These are phyloP conservation scores for Casuarina equisetifolia DNA, from an alignment of 306 rosid genomes.

Conservation along the genomic window DNA sequence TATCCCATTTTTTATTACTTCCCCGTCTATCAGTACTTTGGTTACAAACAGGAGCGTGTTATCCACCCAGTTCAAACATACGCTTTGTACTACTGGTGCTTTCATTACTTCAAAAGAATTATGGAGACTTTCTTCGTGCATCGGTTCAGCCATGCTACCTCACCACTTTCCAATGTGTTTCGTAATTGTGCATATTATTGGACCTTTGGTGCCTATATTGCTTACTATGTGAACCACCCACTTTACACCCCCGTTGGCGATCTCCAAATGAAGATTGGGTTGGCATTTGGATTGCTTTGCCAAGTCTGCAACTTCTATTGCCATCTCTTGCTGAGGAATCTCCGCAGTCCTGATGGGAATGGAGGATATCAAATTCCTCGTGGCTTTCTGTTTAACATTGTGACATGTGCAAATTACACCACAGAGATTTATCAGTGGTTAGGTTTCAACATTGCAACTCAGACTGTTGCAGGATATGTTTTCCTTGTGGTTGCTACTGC, in stretches of 20 bases:
- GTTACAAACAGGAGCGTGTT: conserved; percentile 75
- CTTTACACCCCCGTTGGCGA: conserved; percentile 77
- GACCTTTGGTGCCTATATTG: conserved; percentile 78
- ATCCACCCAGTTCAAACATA: conserved; percentile 83
- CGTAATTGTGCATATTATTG: conserved; percentile 98
- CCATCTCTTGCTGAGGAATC: conserved; percentile 78
- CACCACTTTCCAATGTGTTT: conserved; percentile 88
- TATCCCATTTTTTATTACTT: conserved; percentile 87
- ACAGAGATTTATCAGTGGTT: conserved; percentile 99
- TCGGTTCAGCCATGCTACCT: conserved; percentile 97
- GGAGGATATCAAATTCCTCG: conserved; percentile 93
- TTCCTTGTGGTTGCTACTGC: conserved; percentile 70
- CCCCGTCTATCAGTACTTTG: conserved; percentile 69
- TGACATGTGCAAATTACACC: conserved; percentile 95
- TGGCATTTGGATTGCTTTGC: conserved; percentile 70
- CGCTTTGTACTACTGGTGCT: conserved; percentile 93
- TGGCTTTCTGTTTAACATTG: conserved; percentile 90
- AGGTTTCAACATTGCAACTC: conserved; percentile 95
- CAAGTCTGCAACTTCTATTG: conserved; percentile 78
- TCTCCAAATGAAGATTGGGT: conserved; percentile 92
- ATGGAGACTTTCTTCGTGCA: conserved; percentile 90
- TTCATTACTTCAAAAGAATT: conserved; percentile 91
- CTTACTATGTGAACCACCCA: conserved; percentile 91
- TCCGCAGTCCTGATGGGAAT: conserved; percentile 75
- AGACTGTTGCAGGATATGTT: conserved; percentile 80